These are phyloP conservation scores for Lasiodiplodia sp. DNA, from an alignment of 2,329 filamentous ascomycete genomes.

Conservation along the genomic window DNA sequence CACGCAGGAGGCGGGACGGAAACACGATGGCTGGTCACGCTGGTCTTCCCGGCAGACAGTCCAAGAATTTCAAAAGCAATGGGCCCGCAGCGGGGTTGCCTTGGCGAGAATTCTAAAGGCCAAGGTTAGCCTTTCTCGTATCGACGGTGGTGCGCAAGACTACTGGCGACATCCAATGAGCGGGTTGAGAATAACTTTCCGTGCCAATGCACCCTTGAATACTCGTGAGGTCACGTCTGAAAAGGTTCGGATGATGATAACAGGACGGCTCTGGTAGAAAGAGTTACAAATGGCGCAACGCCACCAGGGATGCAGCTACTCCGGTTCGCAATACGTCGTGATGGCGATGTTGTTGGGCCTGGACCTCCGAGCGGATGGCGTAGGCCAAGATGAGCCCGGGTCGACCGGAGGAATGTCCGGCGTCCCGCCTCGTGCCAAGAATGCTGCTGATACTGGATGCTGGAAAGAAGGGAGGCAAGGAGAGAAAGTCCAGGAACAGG, in stretches of 20 bases:
- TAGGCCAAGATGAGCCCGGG: not conserved
- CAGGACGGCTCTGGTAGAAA: not conserved
- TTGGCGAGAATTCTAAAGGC: constrained; percentile 15
- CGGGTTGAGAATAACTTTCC: too few species aligned
- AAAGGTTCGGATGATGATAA: not conserved
- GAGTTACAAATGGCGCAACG: not conserved
- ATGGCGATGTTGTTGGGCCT: not conserved
- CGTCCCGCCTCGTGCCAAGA: not conserved
- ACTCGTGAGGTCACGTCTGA: too few species aligned
- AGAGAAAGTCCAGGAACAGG: not conserved
- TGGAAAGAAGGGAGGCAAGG: constrained; percentile 6
- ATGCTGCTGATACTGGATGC: not conserved
- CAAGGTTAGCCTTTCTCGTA: constrained; percentile 10
- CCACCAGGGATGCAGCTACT: not conserved
- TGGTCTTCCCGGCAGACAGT: not conserved
- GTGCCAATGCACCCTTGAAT: too few species aligned
- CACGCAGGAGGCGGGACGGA: not conserved
- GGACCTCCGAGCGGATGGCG: not conserved
- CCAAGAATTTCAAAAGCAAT: not conserved
- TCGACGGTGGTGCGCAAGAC: not conserved
- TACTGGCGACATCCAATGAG: not conserved
- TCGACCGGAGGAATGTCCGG: constrained; percentile 20
- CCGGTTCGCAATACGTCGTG: not conserved
- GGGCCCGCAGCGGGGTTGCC: not conserved
- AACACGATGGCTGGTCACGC: not conserved